These are phyloP conservation scores for Metarhizium sp. DNA, from an alignment of 2,329 filamentous ascomycete genomes.

Conservation along the genomic window DNA sequence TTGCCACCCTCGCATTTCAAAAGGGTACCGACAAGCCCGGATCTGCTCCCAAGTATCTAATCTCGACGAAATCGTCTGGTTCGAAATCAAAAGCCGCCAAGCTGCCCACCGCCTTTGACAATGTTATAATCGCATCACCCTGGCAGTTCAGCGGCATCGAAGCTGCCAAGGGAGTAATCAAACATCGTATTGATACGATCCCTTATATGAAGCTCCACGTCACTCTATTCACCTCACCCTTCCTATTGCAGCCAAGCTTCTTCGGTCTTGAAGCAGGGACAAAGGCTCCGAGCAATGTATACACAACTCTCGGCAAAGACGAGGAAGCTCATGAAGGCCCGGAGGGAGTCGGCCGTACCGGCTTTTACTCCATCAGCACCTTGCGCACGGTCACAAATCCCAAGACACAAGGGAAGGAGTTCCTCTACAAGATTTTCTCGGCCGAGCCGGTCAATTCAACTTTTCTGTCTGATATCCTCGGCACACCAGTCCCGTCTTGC, in stretches of 20 bases:
- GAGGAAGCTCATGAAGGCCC: slow-evolving; percentile 41
- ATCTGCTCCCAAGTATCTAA: slow-evolving; percentile 34
- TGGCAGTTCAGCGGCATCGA: slow-evolving; percentile 70
- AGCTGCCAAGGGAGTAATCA: slow-evolving; percentile 55
- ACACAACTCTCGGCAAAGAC: slow-evolving; percentile 66
- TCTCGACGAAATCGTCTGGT: slow-evolving; percentile 27
- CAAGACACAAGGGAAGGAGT: slow-evolving; percentile 40
- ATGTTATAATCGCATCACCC: slow-evolving; percentile 74
- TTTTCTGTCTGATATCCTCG: slow-evolving; percentile 45
- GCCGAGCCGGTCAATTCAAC: slow-evolving; percentile 40
- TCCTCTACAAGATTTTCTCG: slow-evolving; percentile 58
- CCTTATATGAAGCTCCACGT: slow-evolving; percentile 83
- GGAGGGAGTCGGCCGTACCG: slow-evolving; percentile 58
- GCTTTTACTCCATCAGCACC: slow-evolving; percentile 81
- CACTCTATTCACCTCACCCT: slow-evolving; percentile 75
- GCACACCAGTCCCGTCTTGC: slow-evolving; percentile 33
- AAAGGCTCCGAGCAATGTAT: slow-evolving; percentile 60
- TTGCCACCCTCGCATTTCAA: slow-evolving; percentile 48
- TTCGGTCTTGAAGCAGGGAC: slow-evolving; percentile 57
- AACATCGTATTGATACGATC: slow-evolving; percentile 63
- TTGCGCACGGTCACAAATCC: slow-evolving; percentile 57
- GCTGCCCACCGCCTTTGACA: slow-evolving; percentile 56
- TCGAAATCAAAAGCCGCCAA: slow-evolving; percentile 20
- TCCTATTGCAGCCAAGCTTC: slow-evolving; percentile 58
- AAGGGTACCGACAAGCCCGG: slow-evolving; percentile 29